Percentiles rank a stretch among this genome's conserved stretches.
Conservation (phyloP, 2,329 filamentous ascomycete species). For the Cytospora paraplurivora region DNA sequence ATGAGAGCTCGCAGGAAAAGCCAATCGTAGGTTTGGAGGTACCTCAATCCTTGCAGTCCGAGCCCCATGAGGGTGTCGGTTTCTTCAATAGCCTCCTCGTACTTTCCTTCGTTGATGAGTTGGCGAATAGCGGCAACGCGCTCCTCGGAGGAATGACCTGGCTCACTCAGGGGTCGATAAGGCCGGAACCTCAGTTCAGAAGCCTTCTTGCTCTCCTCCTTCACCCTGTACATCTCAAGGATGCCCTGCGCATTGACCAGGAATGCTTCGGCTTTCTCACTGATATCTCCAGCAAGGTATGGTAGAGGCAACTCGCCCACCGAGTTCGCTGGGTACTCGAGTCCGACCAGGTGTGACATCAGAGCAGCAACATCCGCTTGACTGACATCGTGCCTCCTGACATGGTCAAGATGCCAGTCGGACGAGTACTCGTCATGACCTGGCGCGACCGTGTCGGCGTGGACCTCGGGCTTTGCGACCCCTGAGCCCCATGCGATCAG, state of each 20-base stretch:
- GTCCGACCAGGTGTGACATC: conserved; percentile 88
- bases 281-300: conserved; percentile 71
- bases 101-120: conserved; percentile 66
- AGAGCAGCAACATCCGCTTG: conserved; percentile 94
- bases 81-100: conserved; percentile 77
- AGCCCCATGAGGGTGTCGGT: conserved; percentile 76
- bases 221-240: conserved; percentile 93
- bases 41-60: conserved; percentile 80
- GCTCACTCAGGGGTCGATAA: conserved; percentile 68
- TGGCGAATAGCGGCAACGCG: conserved; percentile 68
- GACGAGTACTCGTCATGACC: conserved; percentile 92
- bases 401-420: conserved; percentile 80
- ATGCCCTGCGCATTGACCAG: conserved; percentile 84
- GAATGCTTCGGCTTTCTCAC: conserved; percentile 81
- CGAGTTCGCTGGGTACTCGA: conserved; percentile 93
- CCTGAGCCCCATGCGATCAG: conserved; percentile 93
- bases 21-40: conserved; percentile 98
- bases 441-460: conserved; percentile 58
- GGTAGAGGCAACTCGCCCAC: conserved; percentile 89
- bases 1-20: conserved; percentile 88
- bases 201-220: conserved; percentile 80
- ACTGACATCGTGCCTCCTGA: conserved; percentile 85
- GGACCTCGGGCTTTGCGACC: conserved; percentile 71
- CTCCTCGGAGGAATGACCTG: conserved; percentile 63
- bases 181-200: conserved; percentile 77